Evolutionary conservation across 768 basidiomycete genomes (phyloP).

Genomic region (Boletus eberwhitei): DNA sequence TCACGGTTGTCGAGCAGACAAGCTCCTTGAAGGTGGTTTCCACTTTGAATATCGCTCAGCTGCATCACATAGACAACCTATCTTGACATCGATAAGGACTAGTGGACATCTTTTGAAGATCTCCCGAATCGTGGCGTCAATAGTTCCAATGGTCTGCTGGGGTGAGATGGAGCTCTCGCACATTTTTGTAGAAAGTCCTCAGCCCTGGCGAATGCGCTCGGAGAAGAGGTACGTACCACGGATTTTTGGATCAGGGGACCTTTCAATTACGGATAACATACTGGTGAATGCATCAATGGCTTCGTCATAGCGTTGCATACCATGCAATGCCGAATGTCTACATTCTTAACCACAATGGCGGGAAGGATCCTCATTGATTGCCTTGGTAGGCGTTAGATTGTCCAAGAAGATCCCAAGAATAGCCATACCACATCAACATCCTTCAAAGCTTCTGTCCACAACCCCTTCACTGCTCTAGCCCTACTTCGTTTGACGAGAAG

Average conservation of each 20-base stretch:
- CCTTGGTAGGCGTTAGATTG: background rate
- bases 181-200: background rate
- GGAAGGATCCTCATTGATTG: background rate
- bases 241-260: background rate
- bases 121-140: background rate
- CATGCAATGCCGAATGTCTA: background rate
- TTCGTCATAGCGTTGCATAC: background rate
- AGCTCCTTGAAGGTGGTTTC: background rate
- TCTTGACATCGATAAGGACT: background rate
- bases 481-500: background rate
- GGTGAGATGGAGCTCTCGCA: conserved; percentile 3
- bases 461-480: background rate
- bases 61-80: background rate
- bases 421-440: background rate
- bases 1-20: background rate
- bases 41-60: background rate
- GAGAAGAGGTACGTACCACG: background rate
- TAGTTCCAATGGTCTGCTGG: background rate
- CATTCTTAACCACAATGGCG: background rate
- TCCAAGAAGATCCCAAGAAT: background rate
- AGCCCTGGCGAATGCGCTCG: background rate
- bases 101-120: background rate
- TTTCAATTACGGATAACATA: background rate
- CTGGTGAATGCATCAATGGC: background rate
- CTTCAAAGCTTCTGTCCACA: background rate